Conservation (phyloP, 78 protist genomes). For the Mastigamoeba balamuthi region DNA sequence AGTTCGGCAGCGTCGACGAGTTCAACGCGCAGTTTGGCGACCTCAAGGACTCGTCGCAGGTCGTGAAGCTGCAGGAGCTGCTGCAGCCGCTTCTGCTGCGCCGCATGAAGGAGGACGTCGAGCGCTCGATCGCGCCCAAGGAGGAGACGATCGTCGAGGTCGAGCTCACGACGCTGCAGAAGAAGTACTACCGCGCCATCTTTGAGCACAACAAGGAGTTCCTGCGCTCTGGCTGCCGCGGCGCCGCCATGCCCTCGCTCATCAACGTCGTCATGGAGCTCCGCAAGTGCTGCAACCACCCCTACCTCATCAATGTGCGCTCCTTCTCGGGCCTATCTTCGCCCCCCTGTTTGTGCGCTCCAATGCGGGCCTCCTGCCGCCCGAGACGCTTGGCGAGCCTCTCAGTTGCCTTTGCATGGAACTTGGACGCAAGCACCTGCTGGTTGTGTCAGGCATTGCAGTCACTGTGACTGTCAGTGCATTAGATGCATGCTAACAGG, state of each 20-base stretch:
- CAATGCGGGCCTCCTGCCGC: no score
- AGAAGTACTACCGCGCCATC: slow-evolving; percentile 65
- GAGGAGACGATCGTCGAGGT: slow-evolving; percentile 39
- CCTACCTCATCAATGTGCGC: slow-evolving; percentile 68
- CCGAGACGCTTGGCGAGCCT: no score
- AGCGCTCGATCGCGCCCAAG: slow-evolving; percentile 69
- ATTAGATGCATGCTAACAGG: no score
- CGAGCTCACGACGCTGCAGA: slow-evolving; percentile 68
- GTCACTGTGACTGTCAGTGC: no score
- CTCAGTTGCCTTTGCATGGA: no score
- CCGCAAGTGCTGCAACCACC: slow-evolving; percentile 87
- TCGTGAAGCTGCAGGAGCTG: slow-evolving; percentile 23
- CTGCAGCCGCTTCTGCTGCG: slow-evolving; percentile 48
- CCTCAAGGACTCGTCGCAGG: slow-evolving; percentile 38
- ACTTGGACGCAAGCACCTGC: no score
- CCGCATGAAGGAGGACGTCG: slow-evolving; percentile 84
- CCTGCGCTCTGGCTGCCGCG: slow-evolving; percentile 28
- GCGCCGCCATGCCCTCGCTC: slow-evolving; percentile 4
- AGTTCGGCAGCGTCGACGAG: slow-evolving; percentile 16
- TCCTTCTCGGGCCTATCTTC: no score
- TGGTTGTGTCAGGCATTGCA: no score
- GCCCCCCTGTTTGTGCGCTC: no score
- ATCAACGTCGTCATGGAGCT: slow-evolving; percentile 42
- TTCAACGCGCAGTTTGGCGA: slow-evolving; percentile 50
- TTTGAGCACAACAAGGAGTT: slow-evolving; percentile 15